Conservation (phyloP, 1,284 basidiomycete species). For the Ganoderma lucidum region DNA sequence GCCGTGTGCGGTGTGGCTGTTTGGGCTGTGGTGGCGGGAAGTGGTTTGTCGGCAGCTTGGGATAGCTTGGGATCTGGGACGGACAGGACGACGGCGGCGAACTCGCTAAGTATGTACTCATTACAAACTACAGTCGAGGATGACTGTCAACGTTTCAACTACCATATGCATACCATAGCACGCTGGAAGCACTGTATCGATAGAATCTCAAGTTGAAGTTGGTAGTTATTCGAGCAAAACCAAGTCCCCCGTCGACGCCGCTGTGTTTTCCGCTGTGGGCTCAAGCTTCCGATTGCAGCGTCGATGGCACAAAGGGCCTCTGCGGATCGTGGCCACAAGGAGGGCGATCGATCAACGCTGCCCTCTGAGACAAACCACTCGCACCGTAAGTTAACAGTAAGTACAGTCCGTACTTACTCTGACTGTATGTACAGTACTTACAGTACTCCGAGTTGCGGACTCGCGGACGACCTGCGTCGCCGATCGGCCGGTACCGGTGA, state of each 20-base stretch:
- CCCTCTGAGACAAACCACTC: too few species aligned
- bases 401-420: too few species aligned
- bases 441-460: too few species aligned
- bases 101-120: neutral
- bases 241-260: too few species aligned
- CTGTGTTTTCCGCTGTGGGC: neutral
- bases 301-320: neutral
- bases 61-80: neutral
- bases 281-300: neutral
- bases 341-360: slow-evolving; percentile 1
- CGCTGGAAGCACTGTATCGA: slow-evolving; percentile 1
- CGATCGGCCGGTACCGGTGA: neutral
- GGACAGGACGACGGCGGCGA: too few species aligned
- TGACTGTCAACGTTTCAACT: neutral
- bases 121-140: neutral
- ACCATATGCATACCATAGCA: neutral
- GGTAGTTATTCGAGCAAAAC: too few species aligned
- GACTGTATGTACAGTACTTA: too few species aligned
- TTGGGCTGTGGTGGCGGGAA: neutral
- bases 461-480: neutral
- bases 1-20: neutral
- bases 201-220: neutral
- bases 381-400: too few species aligned
- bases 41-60: neutral
- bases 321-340: neutral